Evolutionary conservation across 2,329 filamentous ascomycete species (phyloP), one percentile per base, ranked within the genome.

Genomic region (Aspergillus sojae): DNA sequence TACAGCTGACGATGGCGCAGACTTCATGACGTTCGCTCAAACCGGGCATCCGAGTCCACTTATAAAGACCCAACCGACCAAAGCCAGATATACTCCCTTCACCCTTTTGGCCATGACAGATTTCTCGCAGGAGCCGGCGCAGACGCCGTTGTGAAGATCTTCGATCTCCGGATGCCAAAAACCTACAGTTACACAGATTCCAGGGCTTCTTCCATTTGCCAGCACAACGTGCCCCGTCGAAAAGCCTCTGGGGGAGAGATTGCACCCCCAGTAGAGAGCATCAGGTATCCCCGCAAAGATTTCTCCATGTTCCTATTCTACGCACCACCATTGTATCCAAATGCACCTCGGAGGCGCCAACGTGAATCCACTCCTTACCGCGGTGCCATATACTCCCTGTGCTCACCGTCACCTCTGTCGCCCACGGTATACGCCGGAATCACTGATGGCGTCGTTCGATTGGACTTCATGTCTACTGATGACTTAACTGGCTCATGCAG

Each of bases 71-170:
- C 81, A 1, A 84, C 85, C 3, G 87, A 89, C 67, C 80, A 84
- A 64, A 85, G 84, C 21, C 79, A 86, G 0, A 82, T 89, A 7
- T 89, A 89, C 70, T 85, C 85, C 23, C 79, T 90, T 19, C 81
- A 85, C 1, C 76, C 83, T 0, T 82, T 88, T 57, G 85, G 85
- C 2, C 81, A 82, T 23, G 84, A 89, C 67, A 80, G 82, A 2
- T 82, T 90, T 60, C 71, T 89, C 10, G 85, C 83, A 12, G 88
- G 88, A 28, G 82, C 83, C 1, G 83, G 83, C 3, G 80, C 83
- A 56, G 85, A 89, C 72, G 84, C 82, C 52, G 79, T 88, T 57
- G 75, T 90, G 52, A 89, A 89, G 68, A 77, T 89, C 5, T 90
- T 88, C 67, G 87, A 90, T 68, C 71, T 90, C 50, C 85, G 88